Conservation (phyloP, 2,329 filamentous ascomycete genomes). For the Sporothrix inflata region DNA sequence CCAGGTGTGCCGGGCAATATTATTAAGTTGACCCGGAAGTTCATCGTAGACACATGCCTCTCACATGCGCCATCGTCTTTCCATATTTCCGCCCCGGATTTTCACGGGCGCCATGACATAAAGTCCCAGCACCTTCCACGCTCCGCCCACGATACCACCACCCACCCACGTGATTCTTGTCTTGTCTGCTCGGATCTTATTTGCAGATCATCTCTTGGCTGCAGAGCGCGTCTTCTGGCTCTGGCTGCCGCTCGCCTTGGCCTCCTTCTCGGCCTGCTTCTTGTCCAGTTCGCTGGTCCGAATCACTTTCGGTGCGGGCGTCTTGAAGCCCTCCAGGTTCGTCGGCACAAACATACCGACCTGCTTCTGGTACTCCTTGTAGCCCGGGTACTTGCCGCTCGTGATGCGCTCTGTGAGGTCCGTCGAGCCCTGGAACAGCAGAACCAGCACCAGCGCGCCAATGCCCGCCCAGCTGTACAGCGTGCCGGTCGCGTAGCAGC, state of each 20-base stretch:
- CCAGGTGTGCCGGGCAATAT: constrained; percentile 11
- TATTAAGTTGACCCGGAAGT: neutral
- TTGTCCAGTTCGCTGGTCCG: constrained; percentile 56
- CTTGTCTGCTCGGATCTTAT: neutral
- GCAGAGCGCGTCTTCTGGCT: constrained; percentile 27
- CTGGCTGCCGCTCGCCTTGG: constrained; percentile 28
- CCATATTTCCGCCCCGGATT: neutral
- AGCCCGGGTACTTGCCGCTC: constrained; percentile 82
- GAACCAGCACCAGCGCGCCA: constrained; percentile 70
- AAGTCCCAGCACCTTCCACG: neutral
- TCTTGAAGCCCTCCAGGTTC: constrained; percentile 48
- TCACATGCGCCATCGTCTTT: neutral
- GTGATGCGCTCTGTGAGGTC: constrained; percentile 84
- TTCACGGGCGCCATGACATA: neutral
- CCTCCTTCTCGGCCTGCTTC: constrained; percentile 47
- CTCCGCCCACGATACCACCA: neutral
- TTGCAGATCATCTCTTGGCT: neutral
- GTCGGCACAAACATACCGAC: constrained; percentile 83
- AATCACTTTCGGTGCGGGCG: constrained; percentile 51
- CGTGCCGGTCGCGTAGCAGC: constrained; percentile 70
- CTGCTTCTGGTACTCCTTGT: constrained; percentile 77
- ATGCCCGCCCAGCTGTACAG: constrained; percentile 77
- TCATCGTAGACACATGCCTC: neutral
- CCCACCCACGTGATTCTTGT: neutral
- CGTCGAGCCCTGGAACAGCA: constrained; percentile 88